A percentile compares a stretch with the other conserved stretches of the same genome.
Conservation (phyloP, 352 stramenopile genomes). For the Phytophthora sojae region DNA sequence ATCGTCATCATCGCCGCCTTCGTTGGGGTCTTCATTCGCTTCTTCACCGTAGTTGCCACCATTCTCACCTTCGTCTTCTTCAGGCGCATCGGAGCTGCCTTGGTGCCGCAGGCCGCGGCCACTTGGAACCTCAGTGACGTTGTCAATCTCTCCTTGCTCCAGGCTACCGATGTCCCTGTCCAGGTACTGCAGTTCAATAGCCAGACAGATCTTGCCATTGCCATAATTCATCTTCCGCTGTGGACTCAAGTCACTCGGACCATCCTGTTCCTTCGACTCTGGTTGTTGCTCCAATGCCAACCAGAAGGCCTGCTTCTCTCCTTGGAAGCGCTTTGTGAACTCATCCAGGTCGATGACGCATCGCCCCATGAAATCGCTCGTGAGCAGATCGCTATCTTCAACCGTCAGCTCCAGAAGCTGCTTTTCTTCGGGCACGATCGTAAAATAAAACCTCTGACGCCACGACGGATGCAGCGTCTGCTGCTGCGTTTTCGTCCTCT, state of each 20-base stretch:
- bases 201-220: conserved; percentile 68
- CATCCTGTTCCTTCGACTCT: conserved; percentile 39
- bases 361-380: conserved; percentile 78
- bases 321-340: conserved; percentile 51
- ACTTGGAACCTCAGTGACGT: conserved; percentile 62
- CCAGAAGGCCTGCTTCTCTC: conserved; percentile 73
- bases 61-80: conserved; percentile 31
- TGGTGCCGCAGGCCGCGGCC: conserved; percentile 41
- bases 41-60: conserved; percentile 45
- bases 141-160: conserved; percentile 78
- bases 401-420: conserved; percentile 65
- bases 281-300: conserved; percentile 62
- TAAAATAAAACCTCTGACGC: conserved; percentile 80
- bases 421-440: conserved; percentile 41
- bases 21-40: conserved; percentile 38
- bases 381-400: conserved; percentile 74
- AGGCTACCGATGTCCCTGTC: conserved; percentile 60
- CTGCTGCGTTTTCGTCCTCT: conserved; percentile 68
- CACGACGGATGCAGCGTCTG: conserved; percentile 74
- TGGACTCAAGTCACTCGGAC: conserved; percentile 56
- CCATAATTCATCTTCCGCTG: conserved; percentile 58
- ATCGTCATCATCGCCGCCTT: conserved; percentile 44
- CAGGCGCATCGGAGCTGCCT: conserved; percentile 15
- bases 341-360: conserved; percentile 75
- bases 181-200: conserved; percentile 66